Conservation (phyloP, 169 alveolate genomes). For the Eimeria praecox region DNA sequence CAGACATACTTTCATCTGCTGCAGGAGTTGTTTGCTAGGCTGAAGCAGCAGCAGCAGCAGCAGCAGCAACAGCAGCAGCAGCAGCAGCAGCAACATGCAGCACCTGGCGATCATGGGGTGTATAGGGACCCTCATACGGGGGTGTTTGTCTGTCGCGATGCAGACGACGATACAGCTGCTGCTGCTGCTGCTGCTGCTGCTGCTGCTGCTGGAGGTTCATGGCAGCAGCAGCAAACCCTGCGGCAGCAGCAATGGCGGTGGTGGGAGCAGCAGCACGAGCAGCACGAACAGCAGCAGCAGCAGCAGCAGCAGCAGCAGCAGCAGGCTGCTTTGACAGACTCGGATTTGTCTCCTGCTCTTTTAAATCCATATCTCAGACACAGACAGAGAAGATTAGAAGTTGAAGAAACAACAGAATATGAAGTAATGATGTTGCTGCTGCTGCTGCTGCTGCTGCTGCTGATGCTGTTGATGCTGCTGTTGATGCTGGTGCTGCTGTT, state of each 20-base stretch:
- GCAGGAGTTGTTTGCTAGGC: constrained; percentile 74
- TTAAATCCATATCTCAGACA: not conserved
- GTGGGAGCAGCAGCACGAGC: not conserved
- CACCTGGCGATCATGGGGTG: constrained; percentile 22
- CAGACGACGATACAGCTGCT: not conserved
- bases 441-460: constrained; percentile 1
- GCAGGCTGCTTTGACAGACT: not conserved
- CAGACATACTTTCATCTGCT: constrained; percentile 70
- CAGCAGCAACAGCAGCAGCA: constrained; percentile 35
- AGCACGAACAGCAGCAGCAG: constrained; percentile 17
- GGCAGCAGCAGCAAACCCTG: constrained; percentile 6
- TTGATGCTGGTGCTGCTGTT: too few species aligned
- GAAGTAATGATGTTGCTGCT: not conserved
- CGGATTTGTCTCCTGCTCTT: not conserved
- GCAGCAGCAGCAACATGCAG: constrained; percentile 5
- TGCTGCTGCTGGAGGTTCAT: not conserved
- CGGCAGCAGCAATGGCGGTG: not conserved
- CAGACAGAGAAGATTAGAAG: not conserved
- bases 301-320: constrained; percentile 22
- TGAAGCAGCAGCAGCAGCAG: constrained; percentile 50
- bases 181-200: constrained; percentile 47
- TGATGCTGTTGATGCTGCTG: not conserved
- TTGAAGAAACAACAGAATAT: not conserved
- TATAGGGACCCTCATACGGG: constrained; percentile 52
- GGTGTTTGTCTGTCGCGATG: constrained; percentile 19